Percentiles rank a stretch among this genome's conserved stretches.
These are phyloP conservation scores for Niebla homalea DNA, from an alignment of 495 filamentous ascomycete genomes.

Conservation along the genomic window DNA sequence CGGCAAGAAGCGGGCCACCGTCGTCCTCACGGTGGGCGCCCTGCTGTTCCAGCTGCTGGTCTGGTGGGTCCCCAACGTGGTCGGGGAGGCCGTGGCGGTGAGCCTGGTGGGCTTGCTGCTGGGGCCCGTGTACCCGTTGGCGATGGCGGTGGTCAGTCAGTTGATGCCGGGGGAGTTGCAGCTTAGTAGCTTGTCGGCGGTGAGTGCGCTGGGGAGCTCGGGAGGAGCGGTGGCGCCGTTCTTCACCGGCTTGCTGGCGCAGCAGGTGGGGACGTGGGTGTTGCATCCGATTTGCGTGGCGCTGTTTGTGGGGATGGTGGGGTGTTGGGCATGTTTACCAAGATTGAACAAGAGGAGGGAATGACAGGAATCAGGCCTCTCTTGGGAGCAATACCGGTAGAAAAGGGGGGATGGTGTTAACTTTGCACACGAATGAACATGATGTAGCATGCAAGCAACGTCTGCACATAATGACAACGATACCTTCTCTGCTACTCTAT, in stretches of 20 bases:
- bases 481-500: neutral
- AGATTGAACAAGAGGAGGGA: constrained; percentile 40
- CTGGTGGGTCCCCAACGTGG: constrained; percentile 60
- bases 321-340: constrained; percentile 49
- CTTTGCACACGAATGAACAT: no score
- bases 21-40: constrained; percentile 43
- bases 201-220: constrained; percentile 58
- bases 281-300: constrained; percentile 58
- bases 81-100: constrained; percentile 58
- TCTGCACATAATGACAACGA: no score
- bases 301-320: constrained; percentile 56
- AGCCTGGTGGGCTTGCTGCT: constrained; percentile 62
- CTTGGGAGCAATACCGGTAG: no score
- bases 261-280: constrained; percentile 56
- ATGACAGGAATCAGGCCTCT: no score
- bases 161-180: constrained; percentile 49
- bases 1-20: constrained; percentile 57
- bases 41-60: constrained; percentile 55
- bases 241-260: constrained; percentile 56
- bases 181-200: constrained; percentile 53
- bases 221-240: constrained; percentile 67
- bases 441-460: no score
- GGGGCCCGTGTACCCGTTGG: constrained; percentile 65
- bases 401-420: no score
- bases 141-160: constrained; percentile 50